These are phyloP conservation scores for Inga laurina DNA, from an alignment of 306 rosid species.

Conservation along the genomic window DNA sequence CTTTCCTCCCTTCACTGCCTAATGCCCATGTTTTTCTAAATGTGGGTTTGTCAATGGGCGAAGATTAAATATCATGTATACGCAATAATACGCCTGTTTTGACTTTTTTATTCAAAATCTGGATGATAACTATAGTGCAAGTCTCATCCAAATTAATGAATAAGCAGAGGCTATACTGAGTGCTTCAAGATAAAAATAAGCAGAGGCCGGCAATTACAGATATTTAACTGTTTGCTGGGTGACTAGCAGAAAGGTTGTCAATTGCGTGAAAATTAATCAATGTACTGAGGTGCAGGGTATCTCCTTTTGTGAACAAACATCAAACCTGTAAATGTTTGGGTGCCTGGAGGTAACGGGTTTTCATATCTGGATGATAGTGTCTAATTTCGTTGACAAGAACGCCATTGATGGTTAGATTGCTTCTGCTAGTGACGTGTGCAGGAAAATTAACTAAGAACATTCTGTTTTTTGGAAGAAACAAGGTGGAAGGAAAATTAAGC, in stretches of 20 bases:
- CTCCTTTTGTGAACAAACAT: conserved; percentile 31
- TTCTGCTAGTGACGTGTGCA: conserved; percentile 45
- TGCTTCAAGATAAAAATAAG: conserved; percentile 27
- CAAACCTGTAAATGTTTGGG: conserved; percentile 23
- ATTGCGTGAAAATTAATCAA: conserved; percentile 31
- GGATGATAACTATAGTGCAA: conserved; percentile 16
- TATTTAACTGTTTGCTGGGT: conserved; percentile 31
- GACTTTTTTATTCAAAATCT: conserved; percentile 12
- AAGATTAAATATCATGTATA: conserved; percentile 23
- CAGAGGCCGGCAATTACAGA: conserved; percentile 31
- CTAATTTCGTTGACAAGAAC: conserved; percentile 47
- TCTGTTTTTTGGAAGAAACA: conserved; percentile 26
- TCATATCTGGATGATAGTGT: conserved; percentile 38
- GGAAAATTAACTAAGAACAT: conserved; percentile 38
- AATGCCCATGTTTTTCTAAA: conserved; percentile 22
- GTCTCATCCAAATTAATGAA: not conserved
- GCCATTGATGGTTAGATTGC: conserved; percentile 30
- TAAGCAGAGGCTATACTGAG: conserved; percentile 27
- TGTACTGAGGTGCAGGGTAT: conserved; percentile 36
- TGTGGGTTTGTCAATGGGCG: not conserved
- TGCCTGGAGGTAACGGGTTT: conserved; percentile 47
- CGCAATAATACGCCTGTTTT: conserved; percentile 5
- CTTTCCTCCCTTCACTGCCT: conserved; percentile 1
- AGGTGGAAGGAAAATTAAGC: conserved; percentile 25
- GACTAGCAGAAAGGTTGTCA: conserved; percentile 28